Conservation (phyloP, 169 alveolate species). For the Cryptosporidium muris region DNA sequence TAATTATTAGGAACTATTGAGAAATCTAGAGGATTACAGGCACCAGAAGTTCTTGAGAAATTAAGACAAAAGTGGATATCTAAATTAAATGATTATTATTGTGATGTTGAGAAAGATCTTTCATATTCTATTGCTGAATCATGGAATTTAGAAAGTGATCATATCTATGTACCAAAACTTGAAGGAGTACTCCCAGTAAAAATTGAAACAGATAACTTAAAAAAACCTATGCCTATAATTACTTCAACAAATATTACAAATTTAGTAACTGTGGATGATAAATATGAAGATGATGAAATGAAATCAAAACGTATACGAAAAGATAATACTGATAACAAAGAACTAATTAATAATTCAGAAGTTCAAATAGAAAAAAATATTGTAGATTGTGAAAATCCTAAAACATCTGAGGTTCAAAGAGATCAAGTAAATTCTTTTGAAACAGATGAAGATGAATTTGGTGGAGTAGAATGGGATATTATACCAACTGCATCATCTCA, state of each 20-base stretch:
- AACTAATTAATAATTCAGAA: no score
- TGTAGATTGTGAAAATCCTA: not conserved
- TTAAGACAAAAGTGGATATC: conserved; percentile 53
- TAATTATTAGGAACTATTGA: conserved; percentile 36
- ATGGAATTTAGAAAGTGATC: conserved; percentile 23
- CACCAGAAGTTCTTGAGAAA: conserved; percentile 62
- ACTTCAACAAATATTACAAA: conserved; percentile 6
- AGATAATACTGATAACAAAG: no score
- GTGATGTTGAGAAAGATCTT: conserved; percentile 16
- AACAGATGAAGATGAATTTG: conserved; percentile 40
- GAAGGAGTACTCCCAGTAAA: conserved; percentile 49
- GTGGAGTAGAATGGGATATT: conserved; percentile 54
- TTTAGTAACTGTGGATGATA: not conserved
- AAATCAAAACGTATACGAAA: not conserved
- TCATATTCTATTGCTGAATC: not conserved
- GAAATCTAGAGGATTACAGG: conserved; percentile 50
- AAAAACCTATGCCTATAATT: conserved; percentile 24
- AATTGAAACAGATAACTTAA: not conserved
- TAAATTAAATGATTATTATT: conserved; percentile 38
- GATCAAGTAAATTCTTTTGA: not conserved
- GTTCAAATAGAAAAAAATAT: not conserved
- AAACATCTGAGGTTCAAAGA: not conserved
- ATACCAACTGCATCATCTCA: conserved; percentile 6
- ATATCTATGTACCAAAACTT: conserved; percentile 18
- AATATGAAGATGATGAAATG: conserved; percentile 1